These are phyloP conservation scores for Fusarium sp. DNA, from an alignment of 2,329 filamentous ascomycete genomes.

Conservation along the genomic window DNA sequence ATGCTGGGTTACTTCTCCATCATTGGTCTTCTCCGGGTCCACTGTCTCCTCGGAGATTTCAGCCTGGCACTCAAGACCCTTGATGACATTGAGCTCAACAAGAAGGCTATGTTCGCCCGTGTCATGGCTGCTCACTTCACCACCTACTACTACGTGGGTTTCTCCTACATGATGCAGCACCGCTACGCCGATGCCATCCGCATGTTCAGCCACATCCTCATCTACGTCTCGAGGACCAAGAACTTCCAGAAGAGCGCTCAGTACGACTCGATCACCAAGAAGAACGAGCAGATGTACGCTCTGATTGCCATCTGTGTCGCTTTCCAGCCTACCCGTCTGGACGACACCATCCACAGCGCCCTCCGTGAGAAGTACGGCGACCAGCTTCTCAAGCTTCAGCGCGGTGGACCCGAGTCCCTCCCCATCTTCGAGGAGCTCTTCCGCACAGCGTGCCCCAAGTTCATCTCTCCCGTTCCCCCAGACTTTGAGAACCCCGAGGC, in stretches of 20 bases:
- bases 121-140: conserved; percentile 99
- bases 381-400: conserved; percentile 96
- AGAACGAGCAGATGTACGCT: conserved; percentile 99
- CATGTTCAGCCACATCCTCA: conserved; percentile 99
- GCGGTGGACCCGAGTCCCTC: conserved; percentile 92
- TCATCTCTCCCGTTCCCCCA: conserved; percentile 96
- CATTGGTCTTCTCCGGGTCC: conserved; percentile 94
- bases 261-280: conserved; percentile 99
- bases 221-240: conserved; percentile 99
- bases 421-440: conserved; percentile 99
- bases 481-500: conserved; percentile 97
- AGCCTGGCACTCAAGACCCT: conserved; percentile 98
- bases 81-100: conserved; percentile 99
- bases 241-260: conserved; percentile 99
- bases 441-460: conserved; percentile 97
- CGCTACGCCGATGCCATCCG: conserved; percentile 98
- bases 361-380: conserved; percentile 99
- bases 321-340: conserved; percentile 95
- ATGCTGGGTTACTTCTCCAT: conserved; percentile 99
- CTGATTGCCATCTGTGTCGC: conserved; percentile 98
- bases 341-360: conserved; percentile 98
- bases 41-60: conserved; percentile 97
- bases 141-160: conserved; percentile 99
- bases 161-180: conserved; percentile 99
- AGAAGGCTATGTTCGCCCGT: conserved; percentile 99